Conservation (phyloP, 306 rosid species). For the Elaeagnus macrophylla region DNA sequence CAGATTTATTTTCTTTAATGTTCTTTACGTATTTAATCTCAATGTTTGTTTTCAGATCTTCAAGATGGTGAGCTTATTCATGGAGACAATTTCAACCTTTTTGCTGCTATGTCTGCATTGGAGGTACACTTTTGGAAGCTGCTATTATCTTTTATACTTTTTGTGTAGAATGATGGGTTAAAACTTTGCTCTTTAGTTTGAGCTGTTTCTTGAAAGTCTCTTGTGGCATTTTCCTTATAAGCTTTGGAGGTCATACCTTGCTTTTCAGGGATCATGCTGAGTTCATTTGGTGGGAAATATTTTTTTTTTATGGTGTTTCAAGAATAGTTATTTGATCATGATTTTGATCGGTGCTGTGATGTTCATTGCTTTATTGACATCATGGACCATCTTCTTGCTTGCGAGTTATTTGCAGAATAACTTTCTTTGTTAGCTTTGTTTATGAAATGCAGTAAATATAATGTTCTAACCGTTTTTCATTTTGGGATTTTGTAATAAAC, state of each 20-base stretch:
- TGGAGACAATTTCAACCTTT: slow-evolving; percentile 89
- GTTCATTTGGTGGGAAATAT: no score
- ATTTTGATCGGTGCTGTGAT: slow-evolving; percentile 18
- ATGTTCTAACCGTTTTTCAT: not conserved
- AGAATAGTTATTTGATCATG: no score
- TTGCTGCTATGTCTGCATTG: slow-evolving; percentile 91
- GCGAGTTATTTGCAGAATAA: slow-evolving; percentile 55
- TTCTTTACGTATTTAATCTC: slow-evolving; percentile 1
- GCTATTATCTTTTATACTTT: not conserved
- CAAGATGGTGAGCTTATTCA: slow-evolving; percentile 88
- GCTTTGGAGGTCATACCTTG: not conserved
- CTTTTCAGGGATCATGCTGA: no score
- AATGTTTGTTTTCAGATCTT: slow-evolving; percentile 58
- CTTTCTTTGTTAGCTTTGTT: slow-evolving; percentile 12
- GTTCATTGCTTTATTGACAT: slow-evolving; percentile 67
- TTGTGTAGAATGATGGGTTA: not conserved
- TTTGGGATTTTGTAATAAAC: not conserved
- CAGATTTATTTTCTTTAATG: not conserved
- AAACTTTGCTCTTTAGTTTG: no score
- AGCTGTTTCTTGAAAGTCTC: no score
- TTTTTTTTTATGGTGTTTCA: no score
- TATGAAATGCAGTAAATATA: slow-evolving; percentile 6
- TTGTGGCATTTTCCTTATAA: not conserved
- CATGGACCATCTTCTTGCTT: slow-evolving; percentile 88
- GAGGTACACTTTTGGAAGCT: slow-evolving; percentile 47